Base-by-base conservation (phyloP, 2,329 filamentous ascomycete species). In the Metarhizium rileyi region DNA sequence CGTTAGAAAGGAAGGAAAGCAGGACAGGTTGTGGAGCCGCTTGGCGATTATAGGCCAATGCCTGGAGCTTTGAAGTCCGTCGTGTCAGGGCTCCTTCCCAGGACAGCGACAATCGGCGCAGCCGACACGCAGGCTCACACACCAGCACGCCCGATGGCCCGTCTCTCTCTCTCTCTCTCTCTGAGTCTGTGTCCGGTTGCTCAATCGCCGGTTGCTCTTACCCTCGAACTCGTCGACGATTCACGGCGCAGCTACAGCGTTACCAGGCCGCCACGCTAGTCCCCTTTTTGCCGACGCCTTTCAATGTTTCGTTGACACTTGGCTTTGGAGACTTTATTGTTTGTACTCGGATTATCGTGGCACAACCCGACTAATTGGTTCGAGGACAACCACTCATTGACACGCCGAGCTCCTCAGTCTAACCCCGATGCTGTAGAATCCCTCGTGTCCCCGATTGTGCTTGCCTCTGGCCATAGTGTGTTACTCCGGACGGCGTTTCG, bases 111-210 rank as follows among this genome's bases (percentile, higher is more conserved):
- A 14, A 43, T 33, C 27, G 27, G 27, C 40, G 47, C 46, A 33
- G 14, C 28, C 28, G 14, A 30, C 28, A 14, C 28, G 14, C 6
- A 7, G 28, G 28, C 28, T 30, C n/a, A 14, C 28, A 38, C 6
- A 38, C 9, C 16, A 20, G 6, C 33, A 18, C n/a, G 35, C 35
- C n/a, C 47, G 47, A 49, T 28, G 47, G 28, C 47, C 47, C 47
- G 47, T n/a, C n/a, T n/a, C n/a, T n/a, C n/a, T n/a, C n/a, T n/a
- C n/a, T n/a, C n/a, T n/a, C n/a, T n/a, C n/a, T n/a, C n/a, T n/a
- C n/a, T n/a, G n/a, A n/a, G n/a, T n/a, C n/a, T n/a, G n/a, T n/a
- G n/a, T n/a, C n/a, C n/a, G n/a, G n/a, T n/a, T n/a, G n/a, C n/a
- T n/a, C n/a, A n/a, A n/a, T n/a, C n/a, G n/a, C n/a, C n/a, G n/a